These are phyloP conservation scores for Botryotinia globosa DNA, from an alignment of 2,329 filamentous ascomycete species.

Conservation along the genomic window DNA sequence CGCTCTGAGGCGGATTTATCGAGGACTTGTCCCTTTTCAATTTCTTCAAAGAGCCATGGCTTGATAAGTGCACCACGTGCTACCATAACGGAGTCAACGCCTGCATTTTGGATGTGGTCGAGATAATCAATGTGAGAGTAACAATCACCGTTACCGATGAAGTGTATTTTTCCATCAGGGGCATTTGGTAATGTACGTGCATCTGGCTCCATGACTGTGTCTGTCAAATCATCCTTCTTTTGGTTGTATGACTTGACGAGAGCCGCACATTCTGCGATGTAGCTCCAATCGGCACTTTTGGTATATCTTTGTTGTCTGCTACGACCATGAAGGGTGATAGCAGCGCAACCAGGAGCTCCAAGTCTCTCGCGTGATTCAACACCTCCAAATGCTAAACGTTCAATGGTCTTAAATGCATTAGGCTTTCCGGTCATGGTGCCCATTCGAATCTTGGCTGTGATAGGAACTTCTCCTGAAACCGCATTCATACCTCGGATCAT, in stretches of 20 bases:
- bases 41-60: constrained; percentile 98
- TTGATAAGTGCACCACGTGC: constrained; percentile 95
- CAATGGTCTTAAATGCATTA: constrained; percentile 76
- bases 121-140: constrained; percentile 90
- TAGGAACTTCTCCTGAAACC: constrained; percentile 84
- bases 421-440: constrained; percentile 79
- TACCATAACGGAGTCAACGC: constrained; percentile 94
- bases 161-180: constrained; percentile 71
- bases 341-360: constrained; percentile 81
- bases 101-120: constrained; percentile 69
- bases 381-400: constrained; percentile 78
- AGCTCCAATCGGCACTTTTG: constrained; percentile 86
- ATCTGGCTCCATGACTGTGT: constrained; percentile 78
- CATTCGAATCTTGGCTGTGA: constrained; percentile 92
- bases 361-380: constrained; percentile 66
- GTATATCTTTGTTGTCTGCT: constrained; percentile 95
- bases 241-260: constrained; percentile 78
- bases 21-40: constrained; percentile 84
- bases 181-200: constrained; percentile 66
- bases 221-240: constrained; percentile 61
- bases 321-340: constrained; percentile 92
- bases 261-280: constrained; percentile 85
- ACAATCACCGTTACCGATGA: constrained; percentile 94
- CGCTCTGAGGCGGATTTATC: constrained; percentile 92
- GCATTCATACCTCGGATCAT: constrained; percentile 95